Base-by-base conservation (phyloP, 2,329 filamentous ascomycete genomes). In the Hypoxylon sp. region DNA sequence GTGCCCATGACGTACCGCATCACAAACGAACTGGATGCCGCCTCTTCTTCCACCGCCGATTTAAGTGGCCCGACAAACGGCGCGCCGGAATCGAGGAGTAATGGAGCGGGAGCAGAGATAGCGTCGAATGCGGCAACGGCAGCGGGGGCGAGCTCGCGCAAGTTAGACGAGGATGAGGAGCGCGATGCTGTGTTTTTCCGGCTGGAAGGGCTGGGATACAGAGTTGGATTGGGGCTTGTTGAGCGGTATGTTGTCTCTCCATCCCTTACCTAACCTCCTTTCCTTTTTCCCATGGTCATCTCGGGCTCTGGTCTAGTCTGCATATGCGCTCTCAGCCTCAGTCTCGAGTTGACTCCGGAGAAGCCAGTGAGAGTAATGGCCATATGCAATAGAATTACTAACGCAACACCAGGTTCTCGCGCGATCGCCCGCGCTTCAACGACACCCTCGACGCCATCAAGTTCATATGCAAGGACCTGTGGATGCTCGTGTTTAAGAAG, bases 391-490 rank as follows among this genome's bases (percentile, higher is more conserved):
- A 6, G 6, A 11, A 2, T 2, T 10, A n/a, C 17, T 29, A 15
- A 51, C 19, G 27, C 60, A 15, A 35, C 21, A 29, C 52, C 62
- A 94, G 92, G 58, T 94, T 96, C 83, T 93, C 92, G 8, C 87
- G 88, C 77, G 92, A 97, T 79, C 87, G 93, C 56, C 93, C 95
- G 44, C 92, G 94, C 53, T 97, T 98, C 78, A 93, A 91, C 68
- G 94, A 97, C 75, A 94, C 94, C 3, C 88, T 99, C 46, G 96
- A 98, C 78, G 92, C 94, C 54, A 99, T 99, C 79, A 99, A 99
- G 80, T 98, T 99, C 77, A 86, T 99, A 54, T 99, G 96, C 88
- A 99, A 99, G 84, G 96, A 99, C 80, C 86, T 99, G 48, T 99
- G 96, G 96, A 94, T 90, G 35, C 86, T 98, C 19, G 88, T 98